Base-by-base conservation (phyloP, 345 rosid species). In the Lepidium aucheri region DNA sequence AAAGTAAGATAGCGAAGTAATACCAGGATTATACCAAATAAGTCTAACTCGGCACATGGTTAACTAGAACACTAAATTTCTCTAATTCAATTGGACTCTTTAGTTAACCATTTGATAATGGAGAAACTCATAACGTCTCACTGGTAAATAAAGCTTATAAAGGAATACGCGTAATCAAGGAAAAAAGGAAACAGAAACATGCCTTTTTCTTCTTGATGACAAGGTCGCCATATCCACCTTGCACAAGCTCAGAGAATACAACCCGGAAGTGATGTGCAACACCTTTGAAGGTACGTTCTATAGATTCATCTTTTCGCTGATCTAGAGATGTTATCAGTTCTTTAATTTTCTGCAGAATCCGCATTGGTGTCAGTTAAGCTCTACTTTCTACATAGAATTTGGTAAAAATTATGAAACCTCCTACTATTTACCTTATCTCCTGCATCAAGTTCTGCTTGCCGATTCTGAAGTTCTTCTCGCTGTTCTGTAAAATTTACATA, bases 161-260 rank as follows among this genome's bases (percentile, higher is more conserved):
- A 32, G 18, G 45, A 46, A 36, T 32, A 7, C 9, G 34, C 38
- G 17, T 36, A 10, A 46, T 30, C n/a, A 6, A 54, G 41, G 32
- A 55, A n/a, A 28, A 38, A 36, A 30, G 64, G 38, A 64, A 32
- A 41, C 30, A 63, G 66, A 63, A 53, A 55, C 80, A 54, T 64
- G 81, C 99, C 99, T 86, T 90, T 81, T 86, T 88, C 88, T 82
- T 86, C 90, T 87, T 91, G 92, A 84, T 94, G 74, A 88, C 84
- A 57, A 94, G 84, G 78, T 84, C 72, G 18, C 97, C 97, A 72
- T 90, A 89, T 65, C 97, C 99, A 53, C 86, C 95, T 82, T 90
- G 96, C 51, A 90, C 97, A 67, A 94, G 95, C 75, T 94, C 90
- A 61, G 95, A 82, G 77, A 94, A 94, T 41, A 88, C 99, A 72